These are phyloP conservation scores for Suillus occidentalis DNA, from an alignment of 768 basidiomycete species.

Conservation along the genomic window DNA sequence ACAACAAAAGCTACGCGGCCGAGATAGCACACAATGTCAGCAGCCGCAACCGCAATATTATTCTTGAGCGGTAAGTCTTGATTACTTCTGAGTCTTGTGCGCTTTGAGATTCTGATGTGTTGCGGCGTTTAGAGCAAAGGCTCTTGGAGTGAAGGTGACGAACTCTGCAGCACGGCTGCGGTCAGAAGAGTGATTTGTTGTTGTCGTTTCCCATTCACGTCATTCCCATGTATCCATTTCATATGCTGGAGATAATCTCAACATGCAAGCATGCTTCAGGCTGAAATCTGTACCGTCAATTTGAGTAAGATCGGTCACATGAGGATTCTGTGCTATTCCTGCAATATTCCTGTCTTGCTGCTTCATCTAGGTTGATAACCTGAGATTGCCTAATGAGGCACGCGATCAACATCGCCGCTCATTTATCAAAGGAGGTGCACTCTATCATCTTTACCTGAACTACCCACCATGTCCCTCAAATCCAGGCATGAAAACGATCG, in stretches of 20 bases:
- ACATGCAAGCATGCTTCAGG: slow-evolving; percentile 49
- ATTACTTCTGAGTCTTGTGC: neutral
- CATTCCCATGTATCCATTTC: slow-evolving; percentile 51
- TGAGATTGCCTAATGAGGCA: slow-evolving; percentile 28
- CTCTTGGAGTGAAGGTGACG: slow-evolving; percentile 88
- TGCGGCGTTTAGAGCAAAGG: slow-evolving; percentile 63
- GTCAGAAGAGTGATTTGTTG: slow-evolving; percentile 80
- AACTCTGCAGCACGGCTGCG: slow-evolving; percentile 91
- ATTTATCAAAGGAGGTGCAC: slow-evolving; percentile 17
- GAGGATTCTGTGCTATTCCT: neutral
- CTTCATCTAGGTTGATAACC: neutral
- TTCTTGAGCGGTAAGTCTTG: slow-evolving; percentile 74
- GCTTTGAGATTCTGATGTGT: slow-evolving; percentile 11
- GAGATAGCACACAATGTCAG: slow-evolving; percentile 97
- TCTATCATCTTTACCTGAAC: slow-evolving; percentile 8
- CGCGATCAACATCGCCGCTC: slow-evolving; percentile 9
- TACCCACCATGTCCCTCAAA: slow-evolving; percentile 21
- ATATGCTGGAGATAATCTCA: slow-evolving; percentile 49
- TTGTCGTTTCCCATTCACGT: slow-evolving; percentile 36
- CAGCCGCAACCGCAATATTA: slow-evolving; percentile 89
- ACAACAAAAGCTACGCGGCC: slow-evolving; percentile 94
- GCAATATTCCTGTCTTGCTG: neutral
- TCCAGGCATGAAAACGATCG: slow-evolving; percentile 25
- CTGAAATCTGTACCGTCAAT: slow-evolving; percentile 16
- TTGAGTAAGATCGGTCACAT: slow-evolving; percentile 1